A percentile compares a stretch with the other conserved stretches of the same genome.
phyloP scores from a whole-genome alignment of 305 asterid genomes.

The Withania somnifera region DNA sequence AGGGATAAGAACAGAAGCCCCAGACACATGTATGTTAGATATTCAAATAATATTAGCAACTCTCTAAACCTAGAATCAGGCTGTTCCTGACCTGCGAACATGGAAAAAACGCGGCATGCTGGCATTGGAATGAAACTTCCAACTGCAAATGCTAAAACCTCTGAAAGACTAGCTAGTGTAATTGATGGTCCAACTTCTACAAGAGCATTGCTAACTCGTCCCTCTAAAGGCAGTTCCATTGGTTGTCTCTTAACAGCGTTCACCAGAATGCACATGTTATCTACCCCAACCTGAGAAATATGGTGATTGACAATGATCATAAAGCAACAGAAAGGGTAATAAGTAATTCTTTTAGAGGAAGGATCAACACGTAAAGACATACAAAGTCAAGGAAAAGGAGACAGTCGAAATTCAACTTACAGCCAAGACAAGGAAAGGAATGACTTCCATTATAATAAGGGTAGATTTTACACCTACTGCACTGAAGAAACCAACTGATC shows the following conservation, averaged over 20 bases:
- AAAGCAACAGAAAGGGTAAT: not conserved
- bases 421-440: conserved; percentile 97
- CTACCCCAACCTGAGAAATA: conserved; percentile 84
- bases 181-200: conserved; percentile 99
- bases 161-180: conserved; percentile 90
- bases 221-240: conserved; percentile 87
- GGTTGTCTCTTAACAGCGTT: conserved; percentile 97
- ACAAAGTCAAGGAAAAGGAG: not conserved
- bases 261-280: conserved; percentile 98
- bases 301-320: conserved; percentile 5
- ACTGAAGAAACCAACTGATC: conserved; percentile 96
- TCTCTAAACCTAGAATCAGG: not conserved
- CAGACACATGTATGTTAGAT: not conserved
- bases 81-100: conserved; percentile 79
- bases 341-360: not conserved
- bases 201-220: conserved; percentile 91
- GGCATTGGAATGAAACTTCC: conserved; percentile 99
- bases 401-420: conserved; percentile 40
- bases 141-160: conserved; percentile 98
- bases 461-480: conserved; percentile 92
- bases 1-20: conserved; percentile 9
- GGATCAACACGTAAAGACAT: not conserved
- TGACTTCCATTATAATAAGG: conserved; percentile 98
- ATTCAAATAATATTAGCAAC: not conserved
- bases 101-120: conserved; percentile 95